A percentile compares a stretch with the other conserved stretches of the same genome.
These are phyloP conservation scores for Nannochloris sp. DNA, from an alignment of 139 green algal species.

Conservation along the genomic window DNA sequence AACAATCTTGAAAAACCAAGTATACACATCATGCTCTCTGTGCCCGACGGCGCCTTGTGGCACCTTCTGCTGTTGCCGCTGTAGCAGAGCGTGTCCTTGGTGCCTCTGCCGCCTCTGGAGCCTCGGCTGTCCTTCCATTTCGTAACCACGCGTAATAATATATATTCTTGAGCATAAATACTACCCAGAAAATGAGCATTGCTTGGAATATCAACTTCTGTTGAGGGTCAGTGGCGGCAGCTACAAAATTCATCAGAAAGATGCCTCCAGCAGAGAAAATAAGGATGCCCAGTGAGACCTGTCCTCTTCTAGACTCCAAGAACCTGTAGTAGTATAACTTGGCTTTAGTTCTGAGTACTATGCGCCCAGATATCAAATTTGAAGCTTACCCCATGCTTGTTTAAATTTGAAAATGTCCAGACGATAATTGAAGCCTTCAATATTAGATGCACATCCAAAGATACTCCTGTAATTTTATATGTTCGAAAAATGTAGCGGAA, in stretches of 20 bases:
- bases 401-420: not conserved
- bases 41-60: not conserved
- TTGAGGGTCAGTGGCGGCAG: not conserved
- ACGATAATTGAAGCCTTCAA: not conserved
- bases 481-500: too few relatives aligned
- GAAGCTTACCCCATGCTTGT: not conserved
- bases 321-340: not conserved
- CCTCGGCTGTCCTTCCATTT: not conserved
- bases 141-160: not conserved
- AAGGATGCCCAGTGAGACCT: not conserved
- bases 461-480: not conserved
- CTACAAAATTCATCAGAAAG: not conserved
- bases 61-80: not conserved
- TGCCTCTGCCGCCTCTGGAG: too few relatives aligned
- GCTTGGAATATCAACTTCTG: not conserved
- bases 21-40: too few relatives aligned
- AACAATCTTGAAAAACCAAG: too few relatives aligned
- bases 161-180: not conserved
- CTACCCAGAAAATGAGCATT: not conserved
- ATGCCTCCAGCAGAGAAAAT: not conserved
- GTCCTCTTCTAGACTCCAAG: not conserved
- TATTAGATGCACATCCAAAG: not conserved
- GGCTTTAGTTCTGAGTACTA: not conserved
- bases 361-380: not conserved
- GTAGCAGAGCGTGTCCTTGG: too few relatives aligned